phyloP scores from a whole-genome alignment of 495 filamentous ascomycete species.

The Podospora australis region DNA sequence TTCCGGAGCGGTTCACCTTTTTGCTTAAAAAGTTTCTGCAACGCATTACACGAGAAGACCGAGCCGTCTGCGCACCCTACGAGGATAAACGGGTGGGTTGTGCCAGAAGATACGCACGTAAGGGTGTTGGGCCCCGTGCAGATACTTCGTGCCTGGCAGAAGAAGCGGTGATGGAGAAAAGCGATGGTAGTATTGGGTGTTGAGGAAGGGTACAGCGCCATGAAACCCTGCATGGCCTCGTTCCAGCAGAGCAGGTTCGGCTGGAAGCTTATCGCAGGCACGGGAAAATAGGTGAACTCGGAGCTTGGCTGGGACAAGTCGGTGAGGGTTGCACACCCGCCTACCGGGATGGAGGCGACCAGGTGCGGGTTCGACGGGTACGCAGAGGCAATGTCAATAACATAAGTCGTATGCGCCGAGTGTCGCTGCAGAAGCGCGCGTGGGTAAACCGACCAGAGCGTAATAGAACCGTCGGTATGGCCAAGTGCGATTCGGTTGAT shows the following conservation, averaged over 20 bases:
- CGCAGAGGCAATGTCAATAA: constrained; percentile 42
- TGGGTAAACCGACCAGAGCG: constrained; percentile 43
- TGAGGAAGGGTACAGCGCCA: constrained; percentile 38
- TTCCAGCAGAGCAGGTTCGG: constrained; percentile 42
- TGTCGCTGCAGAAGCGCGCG: constrained; percentile 33
- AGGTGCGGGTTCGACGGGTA: constrained; percentile 42
- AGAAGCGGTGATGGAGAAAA: constrained; percentile 40
- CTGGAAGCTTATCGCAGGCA: constrained; percentile 39
- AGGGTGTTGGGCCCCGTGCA: constrained; percentile 38
- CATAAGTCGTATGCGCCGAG: constrained; percentile 34
- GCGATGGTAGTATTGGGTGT: constrained; percentile 41
- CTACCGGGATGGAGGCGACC: constrained; percentile 39
- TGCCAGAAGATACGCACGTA: constrained; percentile 37
- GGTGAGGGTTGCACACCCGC: constrained; percentile 38
- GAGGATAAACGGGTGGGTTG: constrained; percentile 39
- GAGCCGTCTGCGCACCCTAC: constrained; percentile 40
- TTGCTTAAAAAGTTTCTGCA: constrained; percentile 41
- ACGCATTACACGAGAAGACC: constrained; percentile 38
- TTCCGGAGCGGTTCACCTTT: constrained; percentile 37
- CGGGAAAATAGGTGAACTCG: constrained; percentile 41
- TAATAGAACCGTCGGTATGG: constrained; percentile 42
- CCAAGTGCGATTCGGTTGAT: constrained; percentile 41
- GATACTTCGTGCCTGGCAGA: constrained; percentile 40
- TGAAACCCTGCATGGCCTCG: constrained; percentile 40
- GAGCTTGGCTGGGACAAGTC: constrained; percentile 39